These are phyloP conservation scores for Talaromyces atroroseus DNA, from an alignment of 2,329 filamentous ascomycete genomes.

Conservation along the genomic window DNA sequence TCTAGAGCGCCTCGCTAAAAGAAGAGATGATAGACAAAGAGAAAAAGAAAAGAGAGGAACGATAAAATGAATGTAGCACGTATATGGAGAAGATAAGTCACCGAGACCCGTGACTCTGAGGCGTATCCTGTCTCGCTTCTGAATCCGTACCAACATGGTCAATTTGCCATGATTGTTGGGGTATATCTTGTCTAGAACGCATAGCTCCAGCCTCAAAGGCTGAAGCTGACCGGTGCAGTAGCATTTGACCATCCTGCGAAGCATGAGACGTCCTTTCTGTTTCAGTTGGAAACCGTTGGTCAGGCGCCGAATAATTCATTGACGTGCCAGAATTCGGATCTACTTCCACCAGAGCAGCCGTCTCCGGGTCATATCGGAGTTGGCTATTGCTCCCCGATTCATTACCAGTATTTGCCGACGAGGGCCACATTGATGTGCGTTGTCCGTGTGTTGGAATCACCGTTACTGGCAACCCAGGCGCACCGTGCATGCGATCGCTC, in stretches of 20 bases:
- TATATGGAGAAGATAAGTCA: neutral
- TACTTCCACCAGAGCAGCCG: constrained; percentile 32
- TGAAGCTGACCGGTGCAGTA: neutral
- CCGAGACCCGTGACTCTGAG: neutral
- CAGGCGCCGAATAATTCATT: neutral
- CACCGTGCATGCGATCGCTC: neutral
- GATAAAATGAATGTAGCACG: neutral
- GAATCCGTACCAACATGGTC: constrained; percentile 5
- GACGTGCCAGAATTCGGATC: constrained; percentile 15
- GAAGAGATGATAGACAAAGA: neutral
- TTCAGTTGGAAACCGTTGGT: neutral
- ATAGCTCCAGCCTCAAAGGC: neutral
- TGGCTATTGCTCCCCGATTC: constrained; percentile 19
- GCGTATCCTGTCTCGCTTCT: constrained; percentile 4
- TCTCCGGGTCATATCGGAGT: constrained; percentile 35
- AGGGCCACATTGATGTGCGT: constrained; percentile 50
- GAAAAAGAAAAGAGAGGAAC: neutral
- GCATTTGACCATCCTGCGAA: neutral
- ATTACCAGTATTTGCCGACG: constrained; percentile 23
- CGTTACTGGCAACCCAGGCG: constrained; percentile 43
- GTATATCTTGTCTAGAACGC: neutral
- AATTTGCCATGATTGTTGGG: neutral
- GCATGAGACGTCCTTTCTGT: neutral
- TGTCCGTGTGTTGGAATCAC: constrained; percentile 56
- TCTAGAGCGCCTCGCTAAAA: constrained; percentile 8